phyloP scores from a whole-genome alignment of 1,139 yeast genomes.

The Zhuliangozyma parablackwelliae region DNA sequence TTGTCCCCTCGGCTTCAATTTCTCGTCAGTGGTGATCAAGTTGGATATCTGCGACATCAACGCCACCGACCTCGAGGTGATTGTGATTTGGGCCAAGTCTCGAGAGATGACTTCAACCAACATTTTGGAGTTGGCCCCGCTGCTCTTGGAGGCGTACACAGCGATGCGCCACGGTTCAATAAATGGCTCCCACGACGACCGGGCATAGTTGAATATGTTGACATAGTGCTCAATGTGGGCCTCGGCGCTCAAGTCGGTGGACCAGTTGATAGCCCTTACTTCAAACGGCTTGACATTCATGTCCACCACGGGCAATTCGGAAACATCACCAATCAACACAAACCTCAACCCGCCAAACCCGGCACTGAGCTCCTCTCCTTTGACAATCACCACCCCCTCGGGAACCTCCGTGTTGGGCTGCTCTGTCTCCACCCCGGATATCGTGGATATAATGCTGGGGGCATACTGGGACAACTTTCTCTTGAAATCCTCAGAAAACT shows the following conservation, averaged over 20 bases:
- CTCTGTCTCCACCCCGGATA: conserved; percentile 18
- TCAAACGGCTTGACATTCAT: conserved; percentile 73
- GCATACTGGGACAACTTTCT: conserved; percentile 58
- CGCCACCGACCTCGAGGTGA: conserved; percentile 79
- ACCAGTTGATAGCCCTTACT: conserved; percentile 78
- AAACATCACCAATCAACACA: conserved; percentile 88
- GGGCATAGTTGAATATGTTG: conserved; percentile 84
- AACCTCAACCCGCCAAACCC: conserved; percentile 79
- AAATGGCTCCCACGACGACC: conserved; percentile 95
- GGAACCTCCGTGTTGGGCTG: conserved; percentile 1
- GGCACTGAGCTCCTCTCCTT: conserved; percentile 69
- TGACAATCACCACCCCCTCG: conserved; percentile 40
- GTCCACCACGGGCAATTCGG: conserved; percentile 89
- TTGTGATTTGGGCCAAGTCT: conserved; percentile 71
- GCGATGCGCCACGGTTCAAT: conserved; percentile 86
- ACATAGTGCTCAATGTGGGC: conserved; percentile 64
- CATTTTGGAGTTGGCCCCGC: conserved; percentile 45
- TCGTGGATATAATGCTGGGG: conserved; percentile 54
- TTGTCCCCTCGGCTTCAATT: conserved; percentile 65
- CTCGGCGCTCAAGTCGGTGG: conserved; percentile 75
- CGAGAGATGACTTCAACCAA: conserved; percentile 65
- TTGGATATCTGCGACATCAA: conserved; percentile 65
- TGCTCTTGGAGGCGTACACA: conserved; percentile 55
- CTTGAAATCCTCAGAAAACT: conserved; percentile 60
- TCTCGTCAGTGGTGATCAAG: conserved; percentile 51